A percentile compares a stretch with the other conserved stretches of the same genome.
Conservation (phyloP, 1,139 yeast genomes). For the Chernovozyma sophiae-reginae region DNA sequence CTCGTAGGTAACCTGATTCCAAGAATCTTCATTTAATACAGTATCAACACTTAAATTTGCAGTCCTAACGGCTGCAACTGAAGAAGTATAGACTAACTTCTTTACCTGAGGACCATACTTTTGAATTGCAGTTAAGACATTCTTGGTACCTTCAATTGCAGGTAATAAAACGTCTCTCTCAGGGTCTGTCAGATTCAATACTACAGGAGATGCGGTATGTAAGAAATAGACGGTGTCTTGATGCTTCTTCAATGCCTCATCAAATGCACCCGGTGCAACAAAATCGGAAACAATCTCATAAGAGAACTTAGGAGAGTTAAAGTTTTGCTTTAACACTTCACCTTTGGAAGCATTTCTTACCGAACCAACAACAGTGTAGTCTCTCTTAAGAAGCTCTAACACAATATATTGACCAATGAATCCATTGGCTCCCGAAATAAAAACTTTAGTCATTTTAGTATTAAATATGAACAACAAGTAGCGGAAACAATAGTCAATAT, state of each 20-base stretch:
- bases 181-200: constrained; percentile 14
- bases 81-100: constrained; percentile 28
- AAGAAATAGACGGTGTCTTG: constrained; percentile 14
- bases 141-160: constrained; percentile 21
- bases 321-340: constrained; percentile 13
- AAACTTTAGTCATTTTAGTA: constrained; percentile 1
- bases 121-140: constrained; percentile 22
- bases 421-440: constrained; percentile 21
- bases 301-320: constrained; percentile 12
- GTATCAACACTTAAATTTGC: constrained; percentile 6
- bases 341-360: constrained; percentile 23
- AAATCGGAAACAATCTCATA: constrained; percentile 18
- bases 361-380: constrained; percentile 22
- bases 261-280: constrained; percentile 15
- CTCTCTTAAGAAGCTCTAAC: constrained; percentile 12
- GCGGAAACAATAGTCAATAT: too few species aligned
- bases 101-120: constrained; percentile 22
- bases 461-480: too few species aligned
- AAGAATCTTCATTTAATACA: constrained; percentile 25
- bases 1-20: constrained; percentile 38
- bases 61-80: constrained; percentile 24
- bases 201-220: constrained; percentile 21
- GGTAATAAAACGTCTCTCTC: constrained; percentile 19
- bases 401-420: constrained; percentile 18
- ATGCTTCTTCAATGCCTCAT: constrained; percentile 16